Conservation (phyloP, 2,329 filamentous ascomycete species). For the Aspergillus ochraceoroseus region DNA sequence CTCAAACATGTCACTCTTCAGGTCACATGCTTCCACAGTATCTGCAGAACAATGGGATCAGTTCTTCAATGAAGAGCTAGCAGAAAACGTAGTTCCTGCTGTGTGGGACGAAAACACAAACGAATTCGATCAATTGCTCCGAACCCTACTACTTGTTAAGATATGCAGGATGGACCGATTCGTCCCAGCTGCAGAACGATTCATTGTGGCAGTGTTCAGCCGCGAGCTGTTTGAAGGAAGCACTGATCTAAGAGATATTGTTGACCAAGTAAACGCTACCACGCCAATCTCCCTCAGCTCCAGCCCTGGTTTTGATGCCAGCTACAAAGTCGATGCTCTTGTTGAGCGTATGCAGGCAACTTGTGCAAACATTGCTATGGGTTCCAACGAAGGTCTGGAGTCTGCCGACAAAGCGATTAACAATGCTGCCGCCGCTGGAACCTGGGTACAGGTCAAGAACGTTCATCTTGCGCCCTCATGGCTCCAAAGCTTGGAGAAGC, state of each 20-base stretch:
- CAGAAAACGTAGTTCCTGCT: constrained; percentile 74
- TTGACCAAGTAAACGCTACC: constrained; percentile 74
- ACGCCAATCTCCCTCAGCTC: constrained; percentile 89
- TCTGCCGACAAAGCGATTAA: constrained; percentile 93
- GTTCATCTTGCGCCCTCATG: constrained; percentile 93
- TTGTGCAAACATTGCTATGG: constrained; percentile 98
- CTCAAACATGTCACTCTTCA: constrained; percentile 66
- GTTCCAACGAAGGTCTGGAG: constrained; percentile 87
- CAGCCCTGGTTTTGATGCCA: constrained; percentile 93
- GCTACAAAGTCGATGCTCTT: constrained; percentile 95
- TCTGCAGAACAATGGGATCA: constrained; percentile 65
- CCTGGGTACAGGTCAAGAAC: constrained; percentile 98
- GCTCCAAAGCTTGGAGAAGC: constrained; percentile 95
- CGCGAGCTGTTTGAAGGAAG: constrained; percentile 73
- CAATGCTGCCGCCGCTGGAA: constrained; percentile 83
- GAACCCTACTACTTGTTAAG: constrained; percentile 85
- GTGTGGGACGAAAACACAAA: constrained; percentile 64
- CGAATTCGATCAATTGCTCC: constrained; percentile 68
- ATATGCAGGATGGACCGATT: constrained; percentile 93
- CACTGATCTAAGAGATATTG: constrained; percentile 79
- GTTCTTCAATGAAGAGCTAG: constrained; percentile 80
- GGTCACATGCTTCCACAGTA: constrained; percentile 62
- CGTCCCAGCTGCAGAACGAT: constrained; percentile 86
- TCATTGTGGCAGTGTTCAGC: constrained; percentile 81
- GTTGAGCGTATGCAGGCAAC: constrained; percentile 76